Percentiles rank a stretch among this genome's conserved stretches.
phyloP scores from a whole-genome alignment of 176 grass and related monocot species.

The Puya raimondii region DNA sequence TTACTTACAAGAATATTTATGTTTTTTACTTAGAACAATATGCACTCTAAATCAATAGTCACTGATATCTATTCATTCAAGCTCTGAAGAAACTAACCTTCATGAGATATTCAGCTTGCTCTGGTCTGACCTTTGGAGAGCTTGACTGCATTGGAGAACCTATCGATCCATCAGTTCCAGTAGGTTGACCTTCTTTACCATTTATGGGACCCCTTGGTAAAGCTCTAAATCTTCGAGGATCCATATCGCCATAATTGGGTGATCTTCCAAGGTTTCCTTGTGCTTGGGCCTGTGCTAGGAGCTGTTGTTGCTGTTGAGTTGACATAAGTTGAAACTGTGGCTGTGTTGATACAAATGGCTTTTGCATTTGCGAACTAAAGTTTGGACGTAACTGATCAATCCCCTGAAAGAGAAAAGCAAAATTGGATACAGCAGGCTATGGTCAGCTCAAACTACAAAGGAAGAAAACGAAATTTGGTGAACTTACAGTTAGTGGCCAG shows the following conservation, averaged over 20 bases:
- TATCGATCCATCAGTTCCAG: constrained; percentile 70
- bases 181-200: constrained; percentile 67
- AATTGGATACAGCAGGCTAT: not conserved
- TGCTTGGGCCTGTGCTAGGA: constrained; percentile 91
- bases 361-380: constrained; percentile 85
- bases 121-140: constrained; percentile 66
- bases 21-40: not conserved
- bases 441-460: constrained; percentile 3
- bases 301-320: constrained; percentile 86
- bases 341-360: constrained; percentile 76
- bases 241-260: constrained; percentile 63
- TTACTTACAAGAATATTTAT: not conserved
- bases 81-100: constrained; percentile 48
- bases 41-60: not conserved
- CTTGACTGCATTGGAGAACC: constrained; percentile 78
- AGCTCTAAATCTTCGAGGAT: constrained; percentile 60
- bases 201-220: constrained; percentile 52
- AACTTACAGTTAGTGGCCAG: constrained; percentile 92
- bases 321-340: constrained; percentile 96
- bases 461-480: constrained; percentile 3
- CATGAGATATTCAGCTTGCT: constrained; percentile 68
- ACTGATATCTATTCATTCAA: not conserved
- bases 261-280: constrained; percentile 62
- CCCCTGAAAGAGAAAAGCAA: constrained; percentile 36
- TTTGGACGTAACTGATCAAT: constrained; percentile 83